These are phyloP conservation scores for Taxawa tesnikishii DNA, from an alignment of 2,329 filamentous ascomycete genomes.

Conservation along the genomic window DNA sequence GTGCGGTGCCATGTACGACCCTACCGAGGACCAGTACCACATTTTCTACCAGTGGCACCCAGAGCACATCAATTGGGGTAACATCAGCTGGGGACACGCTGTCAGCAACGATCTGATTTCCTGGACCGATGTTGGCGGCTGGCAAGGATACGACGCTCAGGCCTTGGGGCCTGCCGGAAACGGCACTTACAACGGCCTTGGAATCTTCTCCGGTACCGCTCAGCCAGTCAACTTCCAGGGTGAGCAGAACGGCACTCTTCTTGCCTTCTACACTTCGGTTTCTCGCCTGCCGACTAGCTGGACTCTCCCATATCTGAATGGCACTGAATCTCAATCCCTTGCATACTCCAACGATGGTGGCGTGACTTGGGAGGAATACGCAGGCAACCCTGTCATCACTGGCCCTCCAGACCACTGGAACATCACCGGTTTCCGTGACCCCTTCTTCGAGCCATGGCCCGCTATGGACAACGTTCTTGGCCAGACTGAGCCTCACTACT, in stretches of 20 bases:
- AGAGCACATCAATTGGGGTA: constrained; percentile 35
- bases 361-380: constrained; percentile 33
- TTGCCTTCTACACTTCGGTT: constrained; percentile 36
- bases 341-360: constrained; percentile 34
- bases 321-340: constrained; percentile 34
- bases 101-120: constrained; percentile 37
- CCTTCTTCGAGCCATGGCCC: constrained; percentile 18
- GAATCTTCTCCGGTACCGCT: constrained; percentile 40
- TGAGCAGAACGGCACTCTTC: constrained; percentile 32
- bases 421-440: constrained; percentile 28
- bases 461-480: constrained; percentile 28
- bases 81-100: constrained; percentile 40
- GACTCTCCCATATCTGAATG: constrained; percentile 28
- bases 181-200: constrained; percentile 36
- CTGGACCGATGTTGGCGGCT: constrained; percentile 32
- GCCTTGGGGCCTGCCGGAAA: constrained; percentile 27
- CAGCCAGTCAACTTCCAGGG: constrained; percentile 36
- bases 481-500: constrained; percentile 30
- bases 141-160: constrained; percentile 30
- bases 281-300: constrained; percentile 33
- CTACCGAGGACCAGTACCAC: constrained; percentile 35
- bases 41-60: constrained; percentile 42
- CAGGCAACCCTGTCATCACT: constrained; percentile 32
- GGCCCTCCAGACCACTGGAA: constrained; percentile 32
- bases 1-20: constrained; percentile 39